These are phyloP conservation scores for Hortiboletus campestris DNA, from an alignment of 768 basidiomycete species.

Conservation along the genomic window DNA sequence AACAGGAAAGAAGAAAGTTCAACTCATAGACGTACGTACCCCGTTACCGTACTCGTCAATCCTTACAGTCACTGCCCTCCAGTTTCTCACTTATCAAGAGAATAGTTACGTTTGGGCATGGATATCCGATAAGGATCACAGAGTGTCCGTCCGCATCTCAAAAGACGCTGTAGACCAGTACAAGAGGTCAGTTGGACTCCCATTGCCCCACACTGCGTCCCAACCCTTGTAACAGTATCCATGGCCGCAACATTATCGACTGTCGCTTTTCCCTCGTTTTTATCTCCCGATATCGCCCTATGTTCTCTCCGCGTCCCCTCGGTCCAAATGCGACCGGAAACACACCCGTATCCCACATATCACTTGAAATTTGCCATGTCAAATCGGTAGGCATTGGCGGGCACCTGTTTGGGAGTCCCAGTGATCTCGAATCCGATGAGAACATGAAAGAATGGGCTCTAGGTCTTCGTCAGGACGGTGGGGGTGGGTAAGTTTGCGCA, in stretches of 20 bases:
- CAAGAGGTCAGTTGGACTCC: conserved; percentile 33
- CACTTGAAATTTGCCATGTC: conserved; percentile 52
- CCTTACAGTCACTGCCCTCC: not conserved
- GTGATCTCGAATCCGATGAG: conserved; percentile 40
- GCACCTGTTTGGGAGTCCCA: conserved; percentile 50
- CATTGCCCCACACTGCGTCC: not conserved
- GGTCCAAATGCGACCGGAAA: conserved; percentile 31
- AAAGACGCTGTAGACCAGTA: conserved; percentile 48
- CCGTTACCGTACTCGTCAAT: not conserved
- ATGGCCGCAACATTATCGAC: conserved; percentile 41
- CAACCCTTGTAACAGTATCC: conserved; percentile 17
- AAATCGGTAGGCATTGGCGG: conserved; percentile 41
- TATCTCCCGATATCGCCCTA: conserved; percentile 49
- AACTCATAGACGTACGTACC: conserved; percentile 52
- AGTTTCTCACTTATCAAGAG: conserved; percentile 57
- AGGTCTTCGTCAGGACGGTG: conserved; percentile 55
- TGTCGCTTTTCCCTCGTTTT: conserved; percentile 45
- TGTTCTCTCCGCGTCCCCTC: conserved; percentile 53
- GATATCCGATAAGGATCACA: conserved; percentile 55
- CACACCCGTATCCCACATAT: conserved; percentile 46
- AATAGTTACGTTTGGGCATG: conserved; percentile 59
- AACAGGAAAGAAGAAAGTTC: conserved; percentile 50
- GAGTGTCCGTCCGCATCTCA: conserved; percentile 54
- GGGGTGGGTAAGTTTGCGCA: conserved; percentile 52
- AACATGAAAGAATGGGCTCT: conserved; percentile 51